Conservation (phyloP, 2,329 filamentous ascomycete species). For the Trichoderma cornu-damae region DNA sequence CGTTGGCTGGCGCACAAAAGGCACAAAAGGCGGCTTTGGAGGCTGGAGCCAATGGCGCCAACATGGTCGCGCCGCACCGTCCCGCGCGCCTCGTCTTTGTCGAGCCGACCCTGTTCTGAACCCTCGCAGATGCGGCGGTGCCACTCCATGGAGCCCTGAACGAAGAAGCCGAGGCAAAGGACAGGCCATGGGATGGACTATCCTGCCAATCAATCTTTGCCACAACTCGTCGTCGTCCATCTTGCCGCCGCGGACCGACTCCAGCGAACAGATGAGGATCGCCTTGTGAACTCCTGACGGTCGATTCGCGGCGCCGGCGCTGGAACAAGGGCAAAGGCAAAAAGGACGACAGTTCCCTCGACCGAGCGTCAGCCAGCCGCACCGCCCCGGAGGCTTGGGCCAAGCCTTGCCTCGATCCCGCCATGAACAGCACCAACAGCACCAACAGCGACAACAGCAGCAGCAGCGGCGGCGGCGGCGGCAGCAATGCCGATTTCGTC, state of each 20-base stretch:
- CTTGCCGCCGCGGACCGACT: background rate
- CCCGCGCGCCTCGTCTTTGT: conserved; percentile 18
- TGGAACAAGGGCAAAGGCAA: background rate
- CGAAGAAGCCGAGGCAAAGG: background rate
- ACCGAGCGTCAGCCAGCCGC: background rate
- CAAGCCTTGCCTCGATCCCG: background rate
- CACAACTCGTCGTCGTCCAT: background rate
- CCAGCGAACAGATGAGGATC: background rate
- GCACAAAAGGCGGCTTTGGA: conserved; percentile 10
- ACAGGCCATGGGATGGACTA: background rate
- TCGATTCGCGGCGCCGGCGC: no score
- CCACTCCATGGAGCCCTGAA: background rate
- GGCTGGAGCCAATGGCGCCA: conserved; percentile 14
- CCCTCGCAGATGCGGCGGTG: background rate
- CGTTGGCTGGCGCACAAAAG: no score
- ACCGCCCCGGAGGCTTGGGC: background rate
- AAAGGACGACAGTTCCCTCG: background rate
- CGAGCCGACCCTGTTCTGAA: background rate
- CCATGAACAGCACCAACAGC: conserved; percentile 9
- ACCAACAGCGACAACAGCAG: background rate
- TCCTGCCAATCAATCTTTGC: background rate
- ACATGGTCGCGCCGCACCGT: conserved; percentile 15
- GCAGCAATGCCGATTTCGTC: conserved; percentile 31
- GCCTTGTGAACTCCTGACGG: no score
- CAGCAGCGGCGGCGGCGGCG: conserved; percentile 9